Base-by-base conservation (phyloP, 163 green algal species). In the Chlamydomonas reinhardtii region DNA sequence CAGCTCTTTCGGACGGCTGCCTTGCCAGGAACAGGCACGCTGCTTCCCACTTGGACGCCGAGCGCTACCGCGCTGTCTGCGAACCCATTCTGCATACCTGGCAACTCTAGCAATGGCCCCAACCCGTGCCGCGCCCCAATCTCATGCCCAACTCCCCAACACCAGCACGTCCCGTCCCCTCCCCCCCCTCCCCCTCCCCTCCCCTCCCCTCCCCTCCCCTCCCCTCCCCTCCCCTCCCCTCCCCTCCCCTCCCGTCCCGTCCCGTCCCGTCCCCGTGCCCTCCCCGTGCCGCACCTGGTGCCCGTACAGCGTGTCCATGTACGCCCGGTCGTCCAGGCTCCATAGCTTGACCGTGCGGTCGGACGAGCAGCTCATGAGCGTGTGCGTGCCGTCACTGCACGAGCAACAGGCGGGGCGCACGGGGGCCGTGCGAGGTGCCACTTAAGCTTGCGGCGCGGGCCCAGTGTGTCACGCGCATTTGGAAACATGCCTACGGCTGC, bases 291-390 rank as follows among this genome's bases (percentile, higher is more conserved):
- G 25, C 32, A 76, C 84, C 73, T 94, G 92, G 91, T 98, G 96
- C 0, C 96, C 96, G 91, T 97, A 98, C 70, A 99, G 91, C n/a
- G 97, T 98, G 90, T 99, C 97, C 64, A 99, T 94, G 91, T 99
- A 99, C 6, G 96, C 94, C 66, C 94, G 90, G 83, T 99, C 96
- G 48, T 98, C 97, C 37, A 98, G 54, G 84, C 71, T 93, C 96
- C 96, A 98, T 29, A 98, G 89, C 92, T 98, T 98, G 65, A 99
- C 84, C 35, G 94, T 96, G 34, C 96, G 91, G 82, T 87, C 82
- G 83, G 89, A 90, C 2, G 94, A 97, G 27, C 78, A 90, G 68
- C 92, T 97, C 90, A 95, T 98, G 20, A 99, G 92, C 86, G 97
- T 90, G 76, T 97, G 94, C 0, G 92, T 98, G 73, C 94, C 96